Evolutionary conservation across 495 filamentous ascomycete genomes (phyloP).

Genomic region (Aspergillus olivimuriae): DNA sequence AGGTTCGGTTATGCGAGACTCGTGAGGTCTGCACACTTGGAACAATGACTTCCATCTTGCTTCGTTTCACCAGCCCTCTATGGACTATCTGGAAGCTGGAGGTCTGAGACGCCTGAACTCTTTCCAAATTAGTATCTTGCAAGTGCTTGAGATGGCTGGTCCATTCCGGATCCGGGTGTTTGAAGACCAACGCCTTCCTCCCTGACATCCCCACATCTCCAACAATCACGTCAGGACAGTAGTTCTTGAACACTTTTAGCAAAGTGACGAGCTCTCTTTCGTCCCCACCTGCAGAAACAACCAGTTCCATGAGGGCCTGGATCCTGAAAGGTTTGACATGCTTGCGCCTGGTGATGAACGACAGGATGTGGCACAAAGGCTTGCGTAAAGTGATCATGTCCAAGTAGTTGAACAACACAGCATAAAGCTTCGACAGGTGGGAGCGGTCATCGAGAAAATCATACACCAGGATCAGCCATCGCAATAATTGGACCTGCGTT

Average conservation of each 20-base stretch:
- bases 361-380: constrained; percentile 72
- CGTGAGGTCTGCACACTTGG: constrained; percentile 70
- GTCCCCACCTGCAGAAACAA: constrained; percentile 38
- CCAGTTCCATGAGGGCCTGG: constrained; percentile 63
- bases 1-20: constrained; percentile 41
- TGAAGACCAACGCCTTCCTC: constrained; percentile 35
- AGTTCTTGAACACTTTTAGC: constrained; percentile 79
- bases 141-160: constrained; percentile 58
- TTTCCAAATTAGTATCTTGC: constrained; percentile 48
- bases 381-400: constrained; percentile 61
- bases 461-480: constrained; percentile 77
- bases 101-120: constrained; percentile 18
- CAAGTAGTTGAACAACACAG: constrained; percentile 74
- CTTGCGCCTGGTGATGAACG: constrained; percentile 74
- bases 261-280: constrained; percentile 74
- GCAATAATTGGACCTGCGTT: constrained; percentile 62
- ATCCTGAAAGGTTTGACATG: constrained; percentile 84
- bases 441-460: constrained; percentile 61
- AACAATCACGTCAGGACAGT: constrained; percentile 84
- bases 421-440: constrained; percentile 64
- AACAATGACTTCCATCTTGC: constrained; percentile 45
- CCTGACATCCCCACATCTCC: constrained; percentile 46
- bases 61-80: constrained; percentile 38
- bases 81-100: constrained; percentile 40
- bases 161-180: constrained; percentile 80